Evolutionary conservation across 495 filamentous ascomycete genomes (phyloP).

Genomic region (Glarea lozoyensis): DNA sequence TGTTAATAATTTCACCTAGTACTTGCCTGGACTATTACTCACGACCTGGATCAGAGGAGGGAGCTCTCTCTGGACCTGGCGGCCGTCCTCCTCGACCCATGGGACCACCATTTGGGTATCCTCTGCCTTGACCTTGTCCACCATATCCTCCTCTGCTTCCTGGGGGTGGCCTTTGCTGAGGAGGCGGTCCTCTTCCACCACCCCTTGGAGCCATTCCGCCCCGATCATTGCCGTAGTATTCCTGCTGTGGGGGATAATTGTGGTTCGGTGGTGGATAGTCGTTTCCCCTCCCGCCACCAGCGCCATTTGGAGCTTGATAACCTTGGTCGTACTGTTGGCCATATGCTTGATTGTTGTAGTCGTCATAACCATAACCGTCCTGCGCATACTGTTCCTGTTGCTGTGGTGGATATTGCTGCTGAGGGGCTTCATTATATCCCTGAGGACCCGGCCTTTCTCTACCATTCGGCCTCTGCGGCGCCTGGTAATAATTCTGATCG

Average conservation of each 20-base stretch:
- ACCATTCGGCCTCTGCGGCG: conserved; percentile 35
- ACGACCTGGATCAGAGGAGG: conserved; percentile 18
- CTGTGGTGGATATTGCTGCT: conserved; percentile 30
- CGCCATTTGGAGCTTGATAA: conserved; percentile 32
- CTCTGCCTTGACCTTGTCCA: conserved; percentile 29
- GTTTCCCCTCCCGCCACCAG: conserved; percentile 40
- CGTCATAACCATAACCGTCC: conserved; percentile 45
- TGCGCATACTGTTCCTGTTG: conserved; percentile 42
- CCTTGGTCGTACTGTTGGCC: conserved; percentile 23
- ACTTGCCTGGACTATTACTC: conserved; percentile 7
- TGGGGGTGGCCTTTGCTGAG: conserved; percentile 18
- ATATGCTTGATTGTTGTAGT: conserved; percentile 30
- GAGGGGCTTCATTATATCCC: conserved; percentile 16
- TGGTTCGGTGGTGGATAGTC: conserved; percentile 40
- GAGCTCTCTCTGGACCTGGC: conserved; percentile 12
- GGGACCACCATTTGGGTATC: conserved; percentile 26
- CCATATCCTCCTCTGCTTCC: conserved; percentile 27
- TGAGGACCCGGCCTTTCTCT: conserved; percentile 33
- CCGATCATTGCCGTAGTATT: conserved; percentile 34
- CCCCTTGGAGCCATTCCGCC: conserved; percentile 12
- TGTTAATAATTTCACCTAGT: conserved; percentile 1
- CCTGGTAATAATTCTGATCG: conserved; percentile 33
- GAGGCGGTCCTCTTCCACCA: conserved; percentile 31
- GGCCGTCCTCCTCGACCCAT: conserved; percentile 19
- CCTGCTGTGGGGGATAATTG: conserved; percentile 39